Conservation (phyloP, 305 asterid species). For the Rubia tinctorum region DNA sequence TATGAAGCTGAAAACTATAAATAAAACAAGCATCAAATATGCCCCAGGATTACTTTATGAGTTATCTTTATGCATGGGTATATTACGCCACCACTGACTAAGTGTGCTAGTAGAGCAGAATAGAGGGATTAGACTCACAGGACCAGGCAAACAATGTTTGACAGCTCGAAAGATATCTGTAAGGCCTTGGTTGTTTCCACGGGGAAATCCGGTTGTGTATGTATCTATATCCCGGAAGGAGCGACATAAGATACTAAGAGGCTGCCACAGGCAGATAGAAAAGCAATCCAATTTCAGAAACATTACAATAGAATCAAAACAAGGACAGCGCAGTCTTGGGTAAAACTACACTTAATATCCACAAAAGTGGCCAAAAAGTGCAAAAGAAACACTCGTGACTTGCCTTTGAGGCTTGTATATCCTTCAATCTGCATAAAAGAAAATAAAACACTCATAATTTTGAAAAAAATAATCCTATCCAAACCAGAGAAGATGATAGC, state of each 20-base stretch:
- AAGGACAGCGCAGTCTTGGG: background rate
- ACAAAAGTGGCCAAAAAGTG: background rate
- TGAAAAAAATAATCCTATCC: too few species aligned
- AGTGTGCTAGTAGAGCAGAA: constrained; percentile 5
- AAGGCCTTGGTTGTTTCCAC: constrained; percentile 66
- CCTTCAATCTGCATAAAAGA: constrained; percentile 61
- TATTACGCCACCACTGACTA: background rate
- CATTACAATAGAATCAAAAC: background rate
- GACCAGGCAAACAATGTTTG: constrained; percentile 87
- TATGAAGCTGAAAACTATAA: background rate
- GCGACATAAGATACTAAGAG: constrained; percentile 81
- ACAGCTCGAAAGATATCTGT: constrained; percentile 72
- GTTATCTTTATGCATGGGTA: background rate
- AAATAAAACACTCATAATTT: constrained; percentile 22
- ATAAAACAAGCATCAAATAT: background rate
- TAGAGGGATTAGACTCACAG: constrained; percentile 48
- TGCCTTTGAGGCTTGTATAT: constrained; percentile 81
- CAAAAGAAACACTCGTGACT: constrained; percentile 20
- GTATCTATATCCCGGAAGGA: constrained; percentile 86
- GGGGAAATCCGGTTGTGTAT: constrained; percentile 89
- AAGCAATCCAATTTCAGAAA: constrained; percentile 11
- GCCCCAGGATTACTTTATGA: background rate
- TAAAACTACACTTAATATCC: background rate
- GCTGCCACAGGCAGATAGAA: constrained; percentile 45
- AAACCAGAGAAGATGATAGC: too few species aligned